These are phyloP conservation scores for Pseudogymnoascus sp. DNA, from an alignment of 2,329 filamentous ascomycete species.

Conservation along the genomic window DNA sequence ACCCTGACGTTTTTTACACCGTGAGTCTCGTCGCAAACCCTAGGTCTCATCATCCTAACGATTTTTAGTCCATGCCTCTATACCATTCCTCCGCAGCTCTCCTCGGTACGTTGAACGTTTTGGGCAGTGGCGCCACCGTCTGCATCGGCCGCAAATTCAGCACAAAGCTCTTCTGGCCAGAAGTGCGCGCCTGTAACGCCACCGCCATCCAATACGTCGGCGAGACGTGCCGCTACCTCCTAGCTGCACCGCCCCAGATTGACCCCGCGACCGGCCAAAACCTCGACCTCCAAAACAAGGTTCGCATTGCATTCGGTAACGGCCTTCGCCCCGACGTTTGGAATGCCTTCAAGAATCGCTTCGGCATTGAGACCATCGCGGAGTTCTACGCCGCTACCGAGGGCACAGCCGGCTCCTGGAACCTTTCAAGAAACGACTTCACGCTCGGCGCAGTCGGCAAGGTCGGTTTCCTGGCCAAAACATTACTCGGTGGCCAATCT, in stretches of 20 bases:
- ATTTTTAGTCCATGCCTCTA: constrained; percentile 66
- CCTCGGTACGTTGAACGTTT: constrained; percentile 55
- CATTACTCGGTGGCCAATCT: constrained; percentile 42
- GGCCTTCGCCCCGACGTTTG: constrained; percentile 79
- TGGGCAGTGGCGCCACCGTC: constrained; percentile 55
- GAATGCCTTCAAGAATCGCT: constrained; percentile 74
- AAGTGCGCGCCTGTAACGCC: constrained; percentile 60
- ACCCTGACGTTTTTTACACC: constrained; percentile 65
- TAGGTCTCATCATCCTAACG: constrained; percentile 13
- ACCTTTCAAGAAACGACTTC: constrained; percentile 64
- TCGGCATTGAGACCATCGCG: constrained; percentile 61
- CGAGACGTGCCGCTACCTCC: constrained; percentile 75
- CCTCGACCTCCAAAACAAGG: constrained; percentile 62
- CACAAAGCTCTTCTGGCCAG: constrained; percentile 66
- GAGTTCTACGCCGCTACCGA: constrained; percentile 81
- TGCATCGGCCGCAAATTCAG: constrained; percentile 72
- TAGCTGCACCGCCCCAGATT: constrained; percentile 53
- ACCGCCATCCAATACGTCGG: constrained; percentile 82
- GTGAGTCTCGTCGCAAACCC: constrained; percentile 34
- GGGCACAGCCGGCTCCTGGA: constrained; percentile 61
- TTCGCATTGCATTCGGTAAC: constrained; percentile 75
- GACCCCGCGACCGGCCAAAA: constrained; percentile 57
- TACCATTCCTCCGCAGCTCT: constrained; percentile 76
- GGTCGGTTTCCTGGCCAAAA: constrained; percentile 51
- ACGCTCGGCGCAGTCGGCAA: constrained; percentile 71